phyloP scores from a whole-genome alignment of 352 stramenopile species.

The Phytopythium aichiense region DNA sequence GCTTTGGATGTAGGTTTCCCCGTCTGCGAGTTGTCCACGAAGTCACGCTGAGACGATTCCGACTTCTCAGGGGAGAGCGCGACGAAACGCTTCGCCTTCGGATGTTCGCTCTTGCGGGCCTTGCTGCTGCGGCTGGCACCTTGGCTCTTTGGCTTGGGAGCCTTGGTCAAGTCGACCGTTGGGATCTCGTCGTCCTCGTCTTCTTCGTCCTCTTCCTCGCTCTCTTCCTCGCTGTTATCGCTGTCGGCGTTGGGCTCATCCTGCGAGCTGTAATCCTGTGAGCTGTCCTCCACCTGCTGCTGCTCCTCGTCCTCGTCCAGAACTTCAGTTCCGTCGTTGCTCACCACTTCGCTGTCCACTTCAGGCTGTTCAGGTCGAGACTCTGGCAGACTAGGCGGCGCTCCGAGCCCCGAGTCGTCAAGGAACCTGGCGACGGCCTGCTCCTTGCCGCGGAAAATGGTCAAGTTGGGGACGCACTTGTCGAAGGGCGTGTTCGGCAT shows the following conservation, averaged over 20 bases:
- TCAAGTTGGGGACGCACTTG: slow-evolving; percentile 68
- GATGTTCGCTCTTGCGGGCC: neutral
- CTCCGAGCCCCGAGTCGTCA: slow-evolving; percentile 21
- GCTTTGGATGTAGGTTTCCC: slow-evolving; percentile 7
- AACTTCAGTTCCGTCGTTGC: slow-evolving; percentile 9
- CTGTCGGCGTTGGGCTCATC: slow-evolving; percentile 9
- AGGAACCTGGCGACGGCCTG: slow-evolving; percentile 61
- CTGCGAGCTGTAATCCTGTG: slow-evolving; percentile 12
- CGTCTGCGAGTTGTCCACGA: neutral
- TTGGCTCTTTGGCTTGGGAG: slow-evolving; percentile 2
- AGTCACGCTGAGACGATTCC: neutral
- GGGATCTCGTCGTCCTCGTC: slow-evolving; percentile 6
- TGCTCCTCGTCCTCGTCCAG: slow-evolving; percentile 8
- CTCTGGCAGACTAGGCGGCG: neutral
- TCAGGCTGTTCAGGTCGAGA: slow-evolving; percentile 1
- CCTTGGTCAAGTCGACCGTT: slow-evolving; percentile 10
- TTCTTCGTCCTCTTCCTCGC: slow-evolving; percentile 10
- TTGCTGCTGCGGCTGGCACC: neutral
- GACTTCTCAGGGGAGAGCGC: slow-evolving; percentile 8
- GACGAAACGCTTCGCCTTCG: slow-evolving; percentile 2
- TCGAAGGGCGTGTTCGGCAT: slow-evolving; percentile 64
- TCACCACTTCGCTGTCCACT: slow-evolving; percentile 9
- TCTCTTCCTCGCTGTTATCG: slow-evolving; percentile 3
- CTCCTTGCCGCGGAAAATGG: slow-evolving; percentile 66
- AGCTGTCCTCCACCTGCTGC: slow-evolving; percentile 11